Percentiles rank a stretch among this genome's conserved stretches.
Evolutionary conservation across 1,284 basidiomycete genomes (phyloP).

Genomic region (Leccinum huronense): DNA sequence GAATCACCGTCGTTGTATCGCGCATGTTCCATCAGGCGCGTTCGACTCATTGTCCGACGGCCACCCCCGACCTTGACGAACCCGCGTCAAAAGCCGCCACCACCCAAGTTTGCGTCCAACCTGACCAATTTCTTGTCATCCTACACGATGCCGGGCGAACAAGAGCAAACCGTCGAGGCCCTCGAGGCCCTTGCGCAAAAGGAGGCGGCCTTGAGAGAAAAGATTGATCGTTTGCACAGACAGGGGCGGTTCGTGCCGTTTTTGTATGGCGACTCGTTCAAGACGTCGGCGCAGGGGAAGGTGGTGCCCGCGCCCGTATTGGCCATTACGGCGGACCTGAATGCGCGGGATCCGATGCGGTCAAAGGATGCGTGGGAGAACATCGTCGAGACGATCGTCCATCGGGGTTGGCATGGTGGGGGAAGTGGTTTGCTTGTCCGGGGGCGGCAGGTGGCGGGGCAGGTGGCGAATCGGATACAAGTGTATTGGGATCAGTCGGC

Average conservation of each 20-base stretch:
- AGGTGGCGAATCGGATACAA: conserved; percentile 69
- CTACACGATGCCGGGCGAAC: conserved; percentile 50
- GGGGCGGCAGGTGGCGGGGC: conserved; percentile 48
- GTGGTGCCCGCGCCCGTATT: conserved; percentile 7
- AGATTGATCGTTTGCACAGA: conserved; percentile 47
- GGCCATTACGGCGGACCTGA: conserved; percentile 18
- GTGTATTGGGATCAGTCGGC: conserved; percentile 77
- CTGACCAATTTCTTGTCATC: conserved; percentile 58
- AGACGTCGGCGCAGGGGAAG: conserved; percentile 15
- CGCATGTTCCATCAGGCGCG: conserved; percentile 48
- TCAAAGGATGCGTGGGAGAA: conserved; percentile 55
- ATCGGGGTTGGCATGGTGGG: conserved; percentile 35
- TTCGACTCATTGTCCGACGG: conserved; percentile 66
- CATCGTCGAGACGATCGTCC: conserved; percentile 47
- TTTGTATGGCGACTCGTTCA: conserved; percentile 29
- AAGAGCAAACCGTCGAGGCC: conserved; percentile 45
- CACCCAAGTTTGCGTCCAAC: conserved; percentile 51
- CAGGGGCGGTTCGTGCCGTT: conserved; percentile 38
- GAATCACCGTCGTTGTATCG: conserved; percentile 11
- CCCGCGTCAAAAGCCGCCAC: conserved; percentile 63
- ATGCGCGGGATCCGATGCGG: conserved; percentile 31
- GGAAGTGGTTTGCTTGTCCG: conserved; percentile 39
- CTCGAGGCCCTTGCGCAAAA: conserved; percentile 46
- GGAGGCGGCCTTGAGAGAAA: conserved; percentile 55
- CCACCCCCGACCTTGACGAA: conserved; percentile 62